Evolutionary conservation across 1,284 basidiomycete genomes (phyloP).

Genomic region (Austroboletus rostrupii): DNA sequence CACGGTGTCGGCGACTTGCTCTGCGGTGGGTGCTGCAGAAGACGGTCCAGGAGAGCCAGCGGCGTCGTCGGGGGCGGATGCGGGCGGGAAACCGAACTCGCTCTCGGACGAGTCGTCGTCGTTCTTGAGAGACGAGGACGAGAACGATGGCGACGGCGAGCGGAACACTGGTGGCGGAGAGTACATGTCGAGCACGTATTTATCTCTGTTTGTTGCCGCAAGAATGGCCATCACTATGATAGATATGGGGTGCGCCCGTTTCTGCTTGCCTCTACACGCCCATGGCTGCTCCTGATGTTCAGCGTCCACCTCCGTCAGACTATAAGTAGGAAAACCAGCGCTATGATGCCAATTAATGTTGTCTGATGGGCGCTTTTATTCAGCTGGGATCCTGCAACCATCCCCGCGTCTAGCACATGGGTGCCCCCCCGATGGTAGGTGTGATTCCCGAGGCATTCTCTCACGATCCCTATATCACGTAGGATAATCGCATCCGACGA

Average conservation of each 20-base stretch:
- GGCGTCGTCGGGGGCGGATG: slow-evolving; percentile 13
- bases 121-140: slow-evolving; percentile 24
- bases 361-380: slow-evolving; percentile 2
- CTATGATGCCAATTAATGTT: not conserved
- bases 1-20: slow-evolving; percentile 41
- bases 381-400: slow-evolving; percentile 25
- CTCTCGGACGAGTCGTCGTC: slow-evolving; percentile 27
- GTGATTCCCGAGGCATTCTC: not conserved
- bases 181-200: slow-evolving; percentile 27
- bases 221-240: no score
- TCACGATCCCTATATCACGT: not conserved
- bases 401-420: slow-evolving; percentile 24
- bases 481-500: slow-evolving; percentile 22
- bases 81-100: slow-evolving; percentile 10
- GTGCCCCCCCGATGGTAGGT: slow-evolving; percentile 23
- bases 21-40: slow-evolving; percentile 9
- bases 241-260: no score
- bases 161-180: slow-evolving; percentile 20
- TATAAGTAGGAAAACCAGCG: slow-evolving; percentile 14
- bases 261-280: not conserved
- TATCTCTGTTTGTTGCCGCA: slow-evolving; percentile 5
- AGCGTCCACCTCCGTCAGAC: slow-evolving; percentile 10
- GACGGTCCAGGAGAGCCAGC: slow-evolving; percentile 28
- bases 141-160: slow-evolving; percentile 32
- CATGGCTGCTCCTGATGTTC: slow-evolving; percentile 24